Percentiles rank a stretch among this genome's conserved stretches.
Evolutionary conservation across 306 rosid genomes (phyloP).

Genomic region (Canavalia ensiformis): DNA sequence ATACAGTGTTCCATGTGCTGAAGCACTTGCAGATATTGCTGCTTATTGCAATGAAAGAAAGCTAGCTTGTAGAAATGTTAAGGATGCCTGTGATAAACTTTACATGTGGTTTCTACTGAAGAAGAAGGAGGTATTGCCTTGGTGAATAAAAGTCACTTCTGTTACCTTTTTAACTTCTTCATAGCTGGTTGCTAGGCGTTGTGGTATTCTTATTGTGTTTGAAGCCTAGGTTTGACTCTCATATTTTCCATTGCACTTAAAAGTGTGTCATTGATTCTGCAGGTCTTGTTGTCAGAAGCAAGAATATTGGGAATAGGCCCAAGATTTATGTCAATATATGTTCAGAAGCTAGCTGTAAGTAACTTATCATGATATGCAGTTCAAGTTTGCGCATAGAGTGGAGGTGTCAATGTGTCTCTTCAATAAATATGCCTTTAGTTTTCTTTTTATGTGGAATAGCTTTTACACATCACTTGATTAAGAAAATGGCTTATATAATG

Average conservation of each 20-base stretch:
- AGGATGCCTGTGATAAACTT: constrained; percentile 86
- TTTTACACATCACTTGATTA: background rate
- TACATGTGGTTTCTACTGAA: constrained; percentile 80
- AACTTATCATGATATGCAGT: constrained; percentile 23
- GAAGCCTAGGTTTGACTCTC: background rate
- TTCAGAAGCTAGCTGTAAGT: constrained; percentile 91
- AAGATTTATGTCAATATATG: constrained; percentile 87
- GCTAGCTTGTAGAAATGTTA: constrained; percentile 74
- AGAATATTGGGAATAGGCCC: constrained; percentile 94
- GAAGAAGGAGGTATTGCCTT: constrained; percentile 66
- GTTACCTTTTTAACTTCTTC: background rate
- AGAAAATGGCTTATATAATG: background rate
- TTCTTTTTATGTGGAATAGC: background rate
- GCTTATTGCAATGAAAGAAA: constrained; percentile 80
- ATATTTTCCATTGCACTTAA: constrained; percentile 37
- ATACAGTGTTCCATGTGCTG: constrained; percentile 66
- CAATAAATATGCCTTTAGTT: background rate
- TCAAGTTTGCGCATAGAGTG: background rate
- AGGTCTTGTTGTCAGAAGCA: constrained; percentile 84
- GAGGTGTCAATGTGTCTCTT: background rate
- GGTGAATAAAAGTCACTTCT: constrained; percentile 2
- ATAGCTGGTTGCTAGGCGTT: constrained; percentile 21
- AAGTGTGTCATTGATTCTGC: constrained; percentile 47
- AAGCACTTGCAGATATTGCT: constrained; percentile 69
- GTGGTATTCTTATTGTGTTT: background rate